Base-by-base conservation (phyloP, 1,139 yeast species). In the Geotrichum europaeum region DNA sequence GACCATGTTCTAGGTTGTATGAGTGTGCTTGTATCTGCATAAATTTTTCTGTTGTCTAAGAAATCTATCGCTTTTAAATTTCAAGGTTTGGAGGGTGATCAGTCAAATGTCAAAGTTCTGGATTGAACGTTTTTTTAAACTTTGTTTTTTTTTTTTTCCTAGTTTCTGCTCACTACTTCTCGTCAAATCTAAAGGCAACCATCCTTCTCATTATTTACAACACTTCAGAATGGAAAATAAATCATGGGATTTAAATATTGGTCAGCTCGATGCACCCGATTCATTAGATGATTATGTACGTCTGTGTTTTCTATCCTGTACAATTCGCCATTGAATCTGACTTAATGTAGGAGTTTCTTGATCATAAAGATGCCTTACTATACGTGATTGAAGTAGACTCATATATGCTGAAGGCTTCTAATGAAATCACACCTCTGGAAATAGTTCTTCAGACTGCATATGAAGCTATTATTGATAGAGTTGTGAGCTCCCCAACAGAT, bases 331-430 rank as follows among this genome's bases (percentile, higher is more conserved):
- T 40, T 15, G 18, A 10, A 25, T 13, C 32, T 28, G 25, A 50
- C 40, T 4, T 15, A 40, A n/a, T 52, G 28, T 22, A 22, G 66
- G 72, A 70, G 60, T 67, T 62, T 63, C 58, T 62, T 34, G 70
- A 70, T 32, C 65, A 64, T 52, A 69, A 69, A 55, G 76, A 74
- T 60, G 75, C 78, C 9, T 62, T 74, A 40, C 64, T 76, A 25
- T 75, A 71, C 62, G 68, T 70, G 34, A 69, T 76, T 57, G 78
- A 75, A 53, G 73, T 70, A n/a, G 70, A 76, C 2, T 61, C 60
- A 4, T 60, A 71, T 13, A 73, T 75, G 75, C 66, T 70, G 18
- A 53, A 65, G 18, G 51, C 57, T 2, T 28, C 51, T 24, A 65
- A 62, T 12, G 59, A 63, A 30, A 57, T 64, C 32, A 55, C 60